phyloP scores from a whole-genome alignment of 192 early-diverging fungal species.

The Endogone sp. region DNA sequence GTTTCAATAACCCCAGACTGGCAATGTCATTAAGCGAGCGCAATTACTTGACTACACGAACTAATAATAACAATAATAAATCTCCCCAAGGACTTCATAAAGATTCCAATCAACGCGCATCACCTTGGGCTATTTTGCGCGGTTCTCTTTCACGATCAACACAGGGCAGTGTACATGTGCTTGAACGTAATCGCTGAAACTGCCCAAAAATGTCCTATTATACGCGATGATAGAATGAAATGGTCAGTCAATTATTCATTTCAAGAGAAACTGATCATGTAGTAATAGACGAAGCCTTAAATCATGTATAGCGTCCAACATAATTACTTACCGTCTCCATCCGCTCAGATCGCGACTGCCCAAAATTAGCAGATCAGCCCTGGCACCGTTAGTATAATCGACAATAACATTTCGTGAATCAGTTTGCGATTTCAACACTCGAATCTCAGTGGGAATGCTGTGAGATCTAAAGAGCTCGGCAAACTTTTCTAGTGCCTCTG shows the following conservation, averaged over 20 bases:
- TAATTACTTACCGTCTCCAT: slow-evolving; percentile 29
- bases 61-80: too few relatives aligned
- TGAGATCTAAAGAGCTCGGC: neutral
- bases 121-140: neutral
- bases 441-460: slow-evolving; percentile 4
- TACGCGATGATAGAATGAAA: neutral
- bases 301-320: neutral
- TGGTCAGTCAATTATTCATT: too few relatives aligned
- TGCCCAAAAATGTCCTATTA: slow-evolving; percentile 27
- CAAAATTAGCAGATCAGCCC: slow-evolving; percentile 30
- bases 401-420: slow-evolving; percentile 24
- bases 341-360: slow-evolving; percentile 26
- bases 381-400: slow-evolving; percentile 21
- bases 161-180: slow-evolving; percentile 31
- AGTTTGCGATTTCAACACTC: slow-evolving; percentile 13
- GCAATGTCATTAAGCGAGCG: too few relatives aligned
- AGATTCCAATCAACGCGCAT: too few relatives aligned
- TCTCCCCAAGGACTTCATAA: too few relatives aligned
- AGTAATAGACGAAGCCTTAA: too few relatives aligned
- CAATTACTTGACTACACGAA: too few relatives aligned
- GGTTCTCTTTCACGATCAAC: slow-evolving; percentile 25
- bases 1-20: too few relatives aligned
- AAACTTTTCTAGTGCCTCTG: slow-evolving; percentile 4
- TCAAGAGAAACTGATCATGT: too few relatives aligned
- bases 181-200: slow-evolving; percentile 33